A percentile compares a stretch with the other conserved stretches of the same genome.
Evolutionary conservation across 108 stramenopile species (phyloP).

Genomic region (Schizochytrium sp.): DNA sequence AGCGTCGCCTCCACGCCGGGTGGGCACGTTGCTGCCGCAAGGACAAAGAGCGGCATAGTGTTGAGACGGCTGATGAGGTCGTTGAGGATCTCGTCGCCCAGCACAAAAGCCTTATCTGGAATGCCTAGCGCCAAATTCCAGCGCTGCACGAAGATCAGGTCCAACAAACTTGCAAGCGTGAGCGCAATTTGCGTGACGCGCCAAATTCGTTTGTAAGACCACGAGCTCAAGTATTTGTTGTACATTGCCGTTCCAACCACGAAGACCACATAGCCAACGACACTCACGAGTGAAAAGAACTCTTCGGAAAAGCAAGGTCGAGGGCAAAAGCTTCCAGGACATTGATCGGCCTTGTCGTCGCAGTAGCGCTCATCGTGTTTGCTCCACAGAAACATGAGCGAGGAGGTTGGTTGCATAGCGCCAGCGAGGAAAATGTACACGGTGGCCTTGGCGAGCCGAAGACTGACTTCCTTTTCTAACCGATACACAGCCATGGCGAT

Average conservation of each 20-base stretch:
- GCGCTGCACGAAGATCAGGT: neutral
- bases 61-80: neutral
- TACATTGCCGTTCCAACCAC: constrained; percentile 8
- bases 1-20: constrained; percentile 18
- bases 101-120: neutral
- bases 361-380: neutral
- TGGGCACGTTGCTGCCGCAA: constrained; percentile 18
- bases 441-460: neutral
- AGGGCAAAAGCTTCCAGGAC: neutral
- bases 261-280: neutral
- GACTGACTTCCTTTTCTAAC: neutral
- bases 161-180: neutral
- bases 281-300: neutral
- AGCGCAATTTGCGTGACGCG: neutral
- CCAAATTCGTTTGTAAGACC: neutral
- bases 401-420: neutral
- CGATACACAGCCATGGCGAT: neutral
- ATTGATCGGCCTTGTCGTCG: neutral
- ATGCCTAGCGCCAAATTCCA: neutral
- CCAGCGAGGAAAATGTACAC: neutral
- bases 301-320: neutral
- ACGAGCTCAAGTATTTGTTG: neutral
- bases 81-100: neutral
- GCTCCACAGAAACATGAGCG: neutral
- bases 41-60: constrained; percentile 19